Percentiles rank a stretch among this genome's conserved stretches.
These are phyloP conservation scores for Zanthoxylum bungeanum DNA, from an alignment of 345 rosid genomes.

Conservation along the genomic window DNA sequence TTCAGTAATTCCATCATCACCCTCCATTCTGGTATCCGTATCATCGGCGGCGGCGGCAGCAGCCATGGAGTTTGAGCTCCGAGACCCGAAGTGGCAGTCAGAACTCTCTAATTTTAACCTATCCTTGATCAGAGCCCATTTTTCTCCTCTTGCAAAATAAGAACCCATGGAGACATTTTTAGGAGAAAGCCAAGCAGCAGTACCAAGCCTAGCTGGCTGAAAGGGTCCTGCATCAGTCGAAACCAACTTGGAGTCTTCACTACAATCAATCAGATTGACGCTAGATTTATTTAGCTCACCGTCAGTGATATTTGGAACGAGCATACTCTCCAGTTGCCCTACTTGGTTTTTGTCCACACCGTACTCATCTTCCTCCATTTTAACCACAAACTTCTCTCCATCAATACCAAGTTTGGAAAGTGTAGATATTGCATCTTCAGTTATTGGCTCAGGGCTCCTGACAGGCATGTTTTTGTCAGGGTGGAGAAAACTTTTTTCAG, in stretches of 20 bases:
- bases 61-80: constrained; percentile 36
- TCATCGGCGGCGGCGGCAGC: constrained; percentile 38
- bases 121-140: constrained; percentile 22
- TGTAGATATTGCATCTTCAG: constrained; percentile 8
- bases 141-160: constrained; percentile 17
- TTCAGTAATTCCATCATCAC: constrained; percentile 37
- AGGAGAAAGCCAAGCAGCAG: constrained; percentile 31
- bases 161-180: constrained; percentile 26
- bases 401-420: constrained; percentile 17
- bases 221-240: constrained; percentile 26
- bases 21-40: constrained; percentile 34
- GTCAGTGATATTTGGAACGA: constrained; percentile 9
- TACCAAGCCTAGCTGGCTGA: constrained; percentile 20
- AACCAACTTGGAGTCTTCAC: constrained; percentile 30
- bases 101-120: constrained; percentile 25
- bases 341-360: constrained; percentile 24
- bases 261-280: constrained; percentile 16
- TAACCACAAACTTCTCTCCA: constrained; percentile 32
- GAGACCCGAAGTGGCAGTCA: constrained; percentile 24
- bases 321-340: constrained; percentile 12
- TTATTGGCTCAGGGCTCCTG: constrained; percentile 24
- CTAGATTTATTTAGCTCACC: constrained; percentile 15
- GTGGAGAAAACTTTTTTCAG: constrained; percentile 25
- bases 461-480: constrained; percentile 20
- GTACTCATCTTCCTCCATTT: constrained; percentile 54